Conservation (phyloP, 2,329 filamentous ascomycete species). For the Apiospora aurea region DNA sequence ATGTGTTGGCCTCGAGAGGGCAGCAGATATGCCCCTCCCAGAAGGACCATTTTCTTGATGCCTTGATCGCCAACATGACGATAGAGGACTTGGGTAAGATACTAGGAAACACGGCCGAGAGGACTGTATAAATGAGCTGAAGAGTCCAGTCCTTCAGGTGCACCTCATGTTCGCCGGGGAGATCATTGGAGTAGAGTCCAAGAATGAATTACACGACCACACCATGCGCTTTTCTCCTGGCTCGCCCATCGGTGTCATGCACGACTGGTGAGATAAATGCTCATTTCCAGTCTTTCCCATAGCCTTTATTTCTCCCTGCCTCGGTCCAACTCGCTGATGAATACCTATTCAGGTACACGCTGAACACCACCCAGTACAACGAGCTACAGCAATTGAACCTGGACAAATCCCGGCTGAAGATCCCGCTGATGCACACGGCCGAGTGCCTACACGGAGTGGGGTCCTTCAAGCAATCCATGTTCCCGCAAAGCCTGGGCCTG, state of each 20-base stretch:
- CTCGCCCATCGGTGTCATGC: slow-evolving; percentile 49
- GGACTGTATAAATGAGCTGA: background rate
- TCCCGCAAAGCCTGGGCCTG: slow-evolving; percentile 50
- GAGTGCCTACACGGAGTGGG: slow-evolving; percentile 54
- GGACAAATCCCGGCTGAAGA: slow-evolving; percentile 45
- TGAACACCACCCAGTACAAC: slow-evolving; percentile 52
- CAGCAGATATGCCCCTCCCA: background rate
- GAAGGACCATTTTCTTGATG: background rate
- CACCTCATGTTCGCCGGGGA: slow-evolving; percentile 53
- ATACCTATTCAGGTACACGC: slow-evolving; percentile 45
- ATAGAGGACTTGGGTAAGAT: slow-evolving; percentile 18
- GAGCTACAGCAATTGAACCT: slow-evolving; percentile 47
- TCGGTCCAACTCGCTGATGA: background rate
- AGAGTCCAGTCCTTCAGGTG: slow-evolving; percentile 45
- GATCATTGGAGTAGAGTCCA: slow-evolving; percentile 47
- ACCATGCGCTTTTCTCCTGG: slow-evolving; percentile 46
- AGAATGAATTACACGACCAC: slow-evolving; percentile 48
- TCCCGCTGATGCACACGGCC: slow-evolving; percentile 51
- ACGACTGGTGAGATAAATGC: slow-evolving; percentile 44
- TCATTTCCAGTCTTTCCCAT: background rate
- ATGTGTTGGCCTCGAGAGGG: background rate
- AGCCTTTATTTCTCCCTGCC: no score
- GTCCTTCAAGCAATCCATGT: slow-evolving; percentile 54
- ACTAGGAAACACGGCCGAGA: background rate
- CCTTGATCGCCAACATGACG: slow-evolving; percentile 12